A percentile compares a stretch with the other conserved stretches of the same genome.
These are phyloP conservation scores for Eucalyptus polyanthemos DNA, from an alignment of 345 rosid genomes.

Conservation along the genomic window DNA sequence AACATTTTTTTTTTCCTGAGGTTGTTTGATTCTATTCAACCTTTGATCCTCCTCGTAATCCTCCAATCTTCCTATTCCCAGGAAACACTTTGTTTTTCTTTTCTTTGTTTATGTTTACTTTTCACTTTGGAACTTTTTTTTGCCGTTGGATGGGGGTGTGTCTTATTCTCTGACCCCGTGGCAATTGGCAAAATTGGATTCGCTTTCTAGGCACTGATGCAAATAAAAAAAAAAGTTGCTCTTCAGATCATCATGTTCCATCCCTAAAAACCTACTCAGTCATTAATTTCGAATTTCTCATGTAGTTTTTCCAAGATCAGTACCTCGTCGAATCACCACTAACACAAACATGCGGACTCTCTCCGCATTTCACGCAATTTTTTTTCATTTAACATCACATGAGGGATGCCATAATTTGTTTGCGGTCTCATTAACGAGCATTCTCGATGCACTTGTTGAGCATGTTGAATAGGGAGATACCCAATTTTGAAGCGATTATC, in stretches of 20 bases:
- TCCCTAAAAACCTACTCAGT: not conserved
- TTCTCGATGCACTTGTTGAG: not conserved
- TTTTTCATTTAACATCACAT: not conserved
- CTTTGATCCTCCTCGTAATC: not conserved
- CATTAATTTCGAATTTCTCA: not conserved
- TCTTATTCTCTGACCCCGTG: not conserved
- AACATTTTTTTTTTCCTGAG: not conserved
- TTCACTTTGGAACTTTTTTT: not conserved
- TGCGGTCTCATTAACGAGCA: not conserved
- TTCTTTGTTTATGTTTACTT: not conserved
- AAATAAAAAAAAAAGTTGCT: conserved; percentile 19
- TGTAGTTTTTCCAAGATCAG: not conserved
- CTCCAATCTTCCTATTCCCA: not conserved
- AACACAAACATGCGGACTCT: not conserved
- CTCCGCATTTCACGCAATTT: not conserved
- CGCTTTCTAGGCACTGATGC: conserved; percentile 23
- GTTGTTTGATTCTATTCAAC: not conserved
- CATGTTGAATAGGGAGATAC: not conserved
- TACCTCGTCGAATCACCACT: not conserved
- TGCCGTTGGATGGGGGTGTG: not conserved
- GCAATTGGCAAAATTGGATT: not conserved
- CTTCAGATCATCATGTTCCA: not conserved
- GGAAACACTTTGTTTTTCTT: not conserved
- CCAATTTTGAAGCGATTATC: not conserved
- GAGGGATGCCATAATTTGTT: not conserved